Base-by-base conservation (phyloP, 108 stramenopile species). In the Skeletonema grethae region DNA sequence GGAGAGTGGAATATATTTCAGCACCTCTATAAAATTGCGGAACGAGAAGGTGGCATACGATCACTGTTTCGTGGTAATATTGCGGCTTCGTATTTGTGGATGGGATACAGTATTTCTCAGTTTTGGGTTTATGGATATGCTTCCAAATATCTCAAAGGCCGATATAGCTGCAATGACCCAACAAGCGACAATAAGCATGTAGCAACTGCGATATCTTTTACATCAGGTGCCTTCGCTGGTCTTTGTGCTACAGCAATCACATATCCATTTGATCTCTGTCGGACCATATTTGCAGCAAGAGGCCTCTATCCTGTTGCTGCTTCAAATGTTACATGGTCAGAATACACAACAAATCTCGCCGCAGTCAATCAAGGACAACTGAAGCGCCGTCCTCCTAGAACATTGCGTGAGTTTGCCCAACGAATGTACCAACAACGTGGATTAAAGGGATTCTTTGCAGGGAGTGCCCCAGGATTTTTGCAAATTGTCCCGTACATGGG, bases 401-500 rank as follows among this genome's bases (percentile, higher is more conserved):
- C 82, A 11, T 53, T 97, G 39, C 32, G 50, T 1, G 86, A 85
- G 56, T 97, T 95, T 72, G 86, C 90, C 10, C 48, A 30, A 10
- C 56, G 77, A 30, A 67, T 95, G 41, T 80, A 89, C 61, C 77
- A 70, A 56, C 73, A 77, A 61, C 69, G 82, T 34, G 96, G 96
- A 8, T 30, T 90, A 4, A 65, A 72, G 60, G 95, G 89, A 30
- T 94, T 98, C 69, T 98, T 84, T 73, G 87, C 94, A 3, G 97
- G 97, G n/a, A 66, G 71, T 35, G 63, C 65, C 5, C 92, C 97
- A 5, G 95, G 94, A 30, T 39, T 93, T 7, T 63, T 91, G 45
- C 86, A 87, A 69, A 94, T 98, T 59, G 71, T 96, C 7, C 97
- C 97, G 0, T 94, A 96, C 67, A 97, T 98, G 96, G 97, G 97